phyloP scores from a whole-genome alignment of 2,329 filamentous ascomycete species.

The Cladosporium sp. region DNA sequence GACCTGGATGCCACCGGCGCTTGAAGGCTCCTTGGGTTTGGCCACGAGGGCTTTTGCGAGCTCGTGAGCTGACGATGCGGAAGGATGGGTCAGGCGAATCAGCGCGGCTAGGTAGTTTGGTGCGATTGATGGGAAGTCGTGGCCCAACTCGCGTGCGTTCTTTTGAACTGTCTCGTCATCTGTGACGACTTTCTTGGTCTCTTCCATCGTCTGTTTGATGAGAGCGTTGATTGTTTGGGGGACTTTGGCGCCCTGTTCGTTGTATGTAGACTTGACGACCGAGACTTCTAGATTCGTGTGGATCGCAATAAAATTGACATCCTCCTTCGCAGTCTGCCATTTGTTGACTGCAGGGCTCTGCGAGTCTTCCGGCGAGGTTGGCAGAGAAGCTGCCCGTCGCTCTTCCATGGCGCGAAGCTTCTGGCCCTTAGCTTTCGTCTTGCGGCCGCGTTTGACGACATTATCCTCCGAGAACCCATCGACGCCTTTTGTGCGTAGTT shows the following conservation, averaged over 20 bases:
- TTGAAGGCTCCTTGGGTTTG: conserved; percentile 35
- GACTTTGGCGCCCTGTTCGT: conserved; percentile 59
- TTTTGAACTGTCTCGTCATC: conserved; percentile 49
- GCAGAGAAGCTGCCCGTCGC: conserved; percentile 29
- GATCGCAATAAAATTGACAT: conserved; percentile 63
- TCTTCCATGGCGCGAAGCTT: conserved; percentile 37
- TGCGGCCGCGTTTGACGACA: conserved; percentile 47
- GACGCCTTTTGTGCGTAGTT: conserved; percentile 66
- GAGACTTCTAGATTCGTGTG: conserved; percentile 52
- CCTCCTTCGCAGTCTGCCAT: conserved; percentile 59
- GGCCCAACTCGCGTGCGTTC: conserved; percentile 56
- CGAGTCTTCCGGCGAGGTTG: conserved; percentile 32
- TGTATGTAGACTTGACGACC: conserved; percentile 59
- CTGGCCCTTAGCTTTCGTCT: conserved; percentile 47
- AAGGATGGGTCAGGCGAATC: conserved; percentile 59
- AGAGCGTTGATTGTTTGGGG: conserved; percentile 58
- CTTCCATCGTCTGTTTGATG: conserved; percentile 50
- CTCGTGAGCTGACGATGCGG: conserved; percentile 60
- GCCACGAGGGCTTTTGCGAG: conserved; percentile 58
- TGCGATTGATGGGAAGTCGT: conserved; percentile 57
- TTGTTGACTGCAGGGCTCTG: conserved; percentile 47
- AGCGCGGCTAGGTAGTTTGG: conserved; percentile 54
- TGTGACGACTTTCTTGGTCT: conserved; percentile 39
- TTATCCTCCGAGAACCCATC: conserved; percentile 73
- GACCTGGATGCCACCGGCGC: conserved; percentile 49